Conservation (phyloP, 2,329 filamentous ascomycete genomes). For the Diaporthe citrichinensis region DNA sequence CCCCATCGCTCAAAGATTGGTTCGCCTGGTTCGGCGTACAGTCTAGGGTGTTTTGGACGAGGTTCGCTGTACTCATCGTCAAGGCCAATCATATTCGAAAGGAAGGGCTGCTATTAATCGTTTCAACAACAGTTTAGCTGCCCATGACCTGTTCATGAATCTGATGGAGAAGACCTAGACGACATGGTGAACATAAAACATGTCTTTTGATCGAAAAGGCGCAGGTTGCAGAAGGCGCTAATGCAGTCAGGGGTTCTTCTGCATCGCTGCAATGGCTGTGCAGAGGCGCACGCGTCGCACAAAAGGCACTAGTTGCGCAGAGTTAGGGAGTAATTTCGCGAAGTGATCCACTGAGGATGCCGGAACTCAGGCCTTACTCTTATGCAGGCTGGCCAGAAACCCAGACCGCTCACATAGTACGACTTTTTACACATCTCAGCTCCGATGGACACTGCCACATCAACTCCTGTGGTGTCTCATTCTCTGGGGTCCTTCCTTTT, state of each 20-base stretch:
- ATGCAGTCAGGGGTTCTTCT: neutral
- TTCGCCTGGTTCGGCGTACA: neutral
- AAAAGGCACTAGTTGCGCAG: neutral
- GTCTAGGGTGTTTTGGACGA: neutral
- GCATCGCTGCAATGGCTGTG: neutral
- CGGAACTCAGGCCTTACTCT: neutral
- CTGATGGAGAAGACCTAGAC: neutral
- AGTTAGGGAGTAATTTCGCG: neutral
- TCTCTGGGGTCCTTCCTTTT: neutral
- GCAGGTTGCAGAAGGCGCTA: neutral
- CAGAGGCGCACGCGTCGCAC: constrained; percentile 2
- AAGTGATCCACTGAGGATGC: neutral
- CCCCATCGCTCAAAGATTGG: neutral
- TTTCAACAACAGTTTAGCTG: neutral
- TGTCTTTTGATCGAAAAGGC: neutral
- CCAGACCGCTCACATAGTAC: neutral
- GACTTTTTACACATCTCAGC: neutral
- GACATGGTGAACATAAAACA: neutral
- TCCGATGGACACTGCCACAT: neutral
- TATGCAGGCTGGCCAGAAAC: neutral
- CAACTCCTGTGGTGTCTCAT: neutral
- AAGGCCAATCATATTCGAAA: neutral
- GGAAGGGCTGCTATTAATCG: neutral
- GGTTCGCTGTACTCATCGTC: neutral
- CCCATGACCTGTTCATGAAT: neutral